Evolutionary conservation across 2,329 filamentous ascomycete species (phyloP), one percentile per base, ranked within the genome.

Genomic region (Esteya vermicola): DNA sequence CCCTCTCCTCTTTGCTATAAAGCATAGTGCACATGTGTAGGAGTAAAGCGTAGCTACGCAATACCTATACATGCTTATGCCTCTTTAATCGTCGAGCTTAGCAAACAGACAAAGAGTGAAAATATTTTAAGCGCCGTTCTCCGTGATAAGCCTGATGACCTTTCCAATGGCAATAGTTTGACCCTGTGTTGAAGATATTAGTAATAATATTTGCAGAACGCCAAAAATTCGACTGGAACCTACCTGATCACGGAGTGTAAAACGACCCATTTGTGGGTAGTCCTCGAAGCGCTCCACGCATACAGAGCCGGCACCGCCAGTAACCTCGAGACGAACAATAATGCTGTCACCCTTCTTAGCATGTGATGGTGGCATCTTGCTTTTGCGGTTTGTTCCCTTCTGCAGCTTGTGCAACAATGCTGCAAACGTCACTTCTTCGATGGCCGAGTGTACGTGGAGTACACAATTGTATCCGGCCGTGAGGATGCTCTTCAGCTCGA

Each of bases 81-180:
- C n/a, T n/a, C n/a, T n/a, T n/a, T n/a, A n/a, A n/a, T n/a, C n/a
- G n/a, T n/a, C n/a, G n/a, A n/a, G n/a, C n/a, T n/a, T n/a, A n/a
- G n/a, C n/a, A n/a, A n/a, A n/a, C n/a, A n/a, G n/a, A n/a, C n/a
- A n/a, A n/a, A n/a, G n/a, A n/a, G n/a, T n/a, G n/a, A n/a, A n/a
- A n/a, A n/a, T n/a, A n/a, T n/a, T 20, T 19, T 37, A 37, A 30
- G 36, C 19, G 12, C 19, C 31, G 23, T 49, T 43, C 19, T 56
- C 54, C 4, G 47, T 51, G 52, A 76, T 68, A 47, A 98, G 73
- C 72, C 88, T 95, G 44, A 85, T 95, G 59, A 98, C 93, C 75
- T 98, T 98, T 55, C 91, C 91, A 65, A 98, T 98, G 42, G 91
- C 91, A 66, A 98, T 95, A 0, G 91, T 98, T 82, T 96, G 89